Percentiles rank a stretch among this genome's conserved stretches.
phyloP scores from a whole-genome alignment of 306 rosid genomes.

The Acacia melanoxylon region DNA sequence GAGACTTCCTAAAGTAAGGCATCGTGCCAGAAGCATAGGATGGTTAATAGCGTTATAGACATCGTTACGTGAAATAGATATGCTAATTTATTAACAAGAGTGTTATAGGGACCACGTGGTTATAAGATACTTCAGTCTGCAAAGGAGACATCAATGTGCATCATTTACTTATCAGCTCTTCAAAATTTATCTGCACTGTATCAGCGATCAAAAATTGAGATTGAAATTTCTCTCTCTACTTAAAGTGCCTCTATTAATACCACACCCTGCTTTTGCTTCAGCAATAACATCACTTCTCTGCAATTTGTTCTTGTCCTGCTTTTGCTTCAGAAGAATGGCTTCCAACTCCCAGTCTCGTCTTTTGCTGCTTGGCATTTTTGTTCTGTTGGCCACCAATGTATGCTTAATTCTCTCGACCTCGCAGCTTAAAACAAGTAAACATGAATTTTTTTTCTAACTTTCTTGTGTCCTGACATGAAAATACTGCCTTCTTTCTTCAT shows the following conservation, averaged over 20 bases:
- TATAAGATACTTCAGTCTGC: neutral
- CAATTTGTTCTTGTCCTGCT: neutral
- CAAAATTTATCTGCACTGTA: neutral
- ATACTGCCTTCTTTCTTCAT: neutral
- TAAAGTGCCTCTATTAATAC: slow-evolving; percentile 1
- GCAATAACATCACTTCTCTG: neutral
- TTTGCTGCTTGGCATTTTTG: neutral
- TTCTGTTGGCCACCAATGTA: neutral
- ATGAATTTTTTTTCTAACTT: neutral
- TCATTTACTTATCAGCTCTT: neutral
- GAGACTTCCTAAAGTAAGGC: neutral
- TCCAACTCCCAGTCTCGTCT: neutral
- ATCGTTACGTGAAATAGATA: neutral
- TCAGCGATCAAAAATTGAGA: neutral
- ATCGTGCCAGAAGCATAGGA: neutral
- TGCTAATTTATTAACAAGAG: neutral
- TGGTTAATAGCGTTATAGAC: neutral
- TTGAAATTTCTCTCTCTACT: neutral
- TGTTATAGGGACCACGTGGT: slow-evolving; percentile 1
- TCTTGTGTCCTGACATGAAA: neutral
- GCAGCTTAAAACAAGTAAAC: neutral
- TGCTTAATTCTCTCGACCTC: neutral
- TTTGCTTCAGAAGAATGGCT: slow-evolving; percentile 9
- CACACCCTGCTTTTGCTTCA: neutral
- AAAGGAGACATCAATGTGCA: neutral